Evolutionary conservation across 2,329 filamentous ascomycete genomes (phyloP).

Genomic region (Claviceps digitariae): DNA sequence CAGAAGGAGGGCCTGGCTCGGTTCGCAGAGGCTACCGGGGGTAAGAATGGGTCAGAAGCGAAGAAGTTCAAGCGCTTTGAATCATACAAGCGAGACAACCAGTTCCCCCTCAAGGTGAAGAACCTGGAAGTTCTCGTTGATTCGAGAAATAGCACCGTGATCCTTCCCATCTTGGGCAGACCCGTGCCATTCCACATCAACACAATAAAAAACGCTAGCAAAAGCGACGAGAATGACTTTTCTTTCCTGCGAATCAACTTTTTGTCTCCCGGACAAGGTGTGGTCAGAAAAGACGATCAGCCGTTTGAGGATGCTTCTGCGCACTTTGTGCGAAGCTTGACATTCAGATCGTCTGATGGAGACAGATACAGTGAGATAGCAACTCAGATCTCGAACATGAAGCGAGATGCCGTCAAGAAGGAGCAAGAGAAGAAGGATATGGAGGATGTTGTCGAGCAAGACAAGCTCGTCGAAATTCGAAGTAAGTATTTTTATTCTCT

Average conservation of each 20-base stretch:
- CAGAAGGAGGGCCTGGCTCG: constrained; percentile 75
- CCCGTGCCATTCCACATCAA: constrained; percentile 95
- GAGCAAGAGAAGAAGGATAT: constrained; percentile 99
- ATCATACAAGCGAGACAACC: constrained; percentile 96
- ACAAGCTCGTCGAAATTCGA: constrained; percentile 89
- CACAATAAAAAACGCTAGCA: constrained; percentile 98
- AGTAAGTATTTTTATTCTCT: constrained; percentile 39
- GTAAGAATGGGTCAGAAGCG: constrained; percentile 77
- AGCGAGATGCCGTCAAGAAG: constrained; percentile 79
- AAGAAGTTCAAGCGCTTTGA: constrained; percentile 99
- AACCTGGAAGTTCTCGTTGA: constrained; percentile 87
- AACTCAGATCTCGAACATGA: constrained; percentile 88
- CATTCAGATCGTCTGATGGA: constrained; percentile 82
- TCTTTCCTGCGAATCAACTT: constrained; percentile 95
- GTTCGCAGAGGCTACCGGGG: constrained; percentile 74
- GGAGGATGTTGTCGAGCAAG: constrained; percentile 97
- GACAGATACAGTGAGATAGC: constrained; percentile 83
- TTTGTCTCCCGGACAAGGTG: constrained; percentile 89
- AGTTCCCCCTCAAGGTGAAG: constrained; percentile 69
- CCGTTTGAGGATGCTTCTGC: constrained; percentile 93
- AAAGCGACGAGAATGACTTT: constrained; percentile 90
- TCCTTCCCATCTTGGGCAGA: constrained; percentile 92
- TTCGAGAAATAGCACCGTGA: constrained; percentile 74
- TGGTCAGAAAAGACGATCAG: constrained; percentile 92
- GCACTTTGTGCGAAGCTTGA: constrained; percentile 91